phyloP scores from a whole-genome alignment of 257 asterid species.

The Gynochthodes officinalis region DNA sequence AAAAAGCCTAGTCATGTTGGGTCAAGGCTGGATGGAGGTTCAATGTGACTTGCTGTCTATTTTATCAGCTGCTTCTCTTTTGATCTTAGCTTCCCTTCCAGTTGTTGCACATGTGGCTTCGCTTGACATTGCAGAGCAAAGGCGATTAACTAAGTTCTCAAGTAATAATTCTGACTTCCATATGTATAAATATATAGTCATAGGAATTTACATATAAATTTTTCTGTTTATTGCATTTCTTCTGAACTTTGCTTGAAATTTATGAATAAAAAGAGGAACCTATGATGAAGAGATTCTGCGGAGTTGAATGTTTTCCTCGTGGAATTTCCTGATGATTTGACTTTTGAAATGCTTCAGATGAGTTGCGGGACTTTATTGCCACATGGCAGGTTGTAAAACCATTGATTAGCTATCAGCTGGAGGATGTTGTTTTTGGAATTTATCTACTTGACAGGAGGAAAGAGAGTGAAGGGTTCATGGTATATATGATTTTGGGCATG shows the following conservation, averaged over 20 bases:
- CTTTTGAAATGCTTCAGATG: background rate
- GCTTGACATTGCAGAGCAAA: background rate
- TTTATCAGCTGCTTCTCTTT: conserved; percentile 20
- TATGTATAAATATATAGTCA: no score
- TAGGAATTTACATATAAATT: no score
- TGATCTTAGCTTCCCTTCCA: conserved; percentile 1
- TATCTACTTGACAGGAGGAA: background rate
- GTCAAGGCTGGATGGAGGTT: conserved; percentile 41
- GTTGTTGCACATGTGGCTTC: conserved; percentile 17
- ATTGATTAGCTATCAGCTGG: background rate
- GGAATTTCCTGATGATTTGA: background rate
- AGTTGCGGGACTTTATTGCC: background rate
- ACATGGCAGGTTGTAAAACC: background rate
- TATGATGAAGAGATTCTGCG: background rate
- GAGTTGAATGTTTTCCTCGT: background rate
- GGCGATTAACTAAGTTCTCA: background rate
- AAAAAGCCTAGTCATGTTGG: conserved; percentile 39
- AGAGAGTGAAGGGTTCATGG: background rate
- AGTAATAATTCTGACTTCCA: no score
- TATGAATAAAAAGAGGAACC: background rate
- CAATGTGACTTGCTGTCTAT: conserved; percentile 39
- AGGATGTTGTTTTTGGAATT: conserved; percentile 5
- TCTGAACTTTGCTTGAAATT: background rate
- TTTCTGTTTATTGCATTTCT: background rate
- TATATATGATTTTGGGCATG: background rate